Evolutionary conservation across 768 basidiomycete species (phyloP).

Genomic region (Trametes maxima): DNA sequence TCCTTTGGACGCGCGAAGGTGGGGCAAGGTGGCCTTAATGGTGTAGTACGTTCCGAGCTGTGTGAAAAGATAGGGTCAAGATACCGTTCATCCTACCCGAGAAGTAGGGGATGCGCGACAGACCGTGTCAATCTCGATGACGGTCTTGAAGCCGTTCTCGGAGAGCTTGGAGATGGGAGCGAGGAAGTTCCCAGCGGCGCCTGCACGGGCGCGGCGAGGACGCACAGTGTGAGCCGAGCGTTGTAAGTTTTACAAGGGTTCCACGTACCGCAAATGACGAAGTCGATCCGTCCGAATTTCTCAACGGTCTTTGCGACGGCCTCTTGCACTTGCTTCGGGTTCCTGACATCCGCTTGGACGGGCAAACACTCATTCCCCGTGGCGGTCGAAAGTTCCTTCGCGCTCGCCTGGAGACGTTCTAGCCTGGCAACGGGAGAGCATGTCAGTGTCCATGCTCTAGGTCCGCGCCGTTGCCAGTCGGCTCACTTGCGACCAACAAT

Average conservation of each 20-base stretch:
- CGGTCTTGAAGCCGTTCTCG: conserved; percentile 89
- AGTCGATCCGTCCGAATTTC: conserved; percentile 86
- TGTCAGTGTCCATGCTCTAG: not conserved
- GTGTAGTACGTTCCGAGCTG: conserved; percentile 94
- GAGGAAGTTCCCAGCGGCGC: conserved; percentile 96
- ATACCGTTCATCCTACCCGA: not conserved
- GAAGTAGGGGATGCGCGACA: conserved; percentile 21
- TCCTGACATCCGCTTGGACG: conserved; percentile 80
- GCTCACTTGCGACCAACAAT: conserved; percentile 89
- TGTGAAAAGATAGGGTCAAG: conserved; percentile 5
- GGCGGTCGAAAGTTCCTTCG: conserved; percentile 64
- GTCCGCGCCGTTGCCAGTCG: not conserved
- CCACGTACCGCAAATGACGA: conserved; percentile 85
- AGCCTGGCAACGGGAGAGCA: conserved; percentile 45
- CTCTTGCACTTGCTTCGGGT: conserved; percentile 66
- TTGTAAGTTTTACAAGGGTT: too few relatives aligned
- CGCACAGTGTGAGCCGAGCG: not conserved
- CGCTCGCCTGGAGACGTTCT: conserved; percentile 68
- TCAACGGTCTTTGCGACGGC: conserved; percentile 79
- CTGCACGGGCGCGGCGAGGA: conserved; percentile 40
- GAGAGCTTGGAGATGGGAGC: conserved; percentile 83
- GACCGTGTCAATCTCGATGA: conserved; percentile 92
- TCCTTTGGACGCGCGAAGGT: conserved; percentile 72
- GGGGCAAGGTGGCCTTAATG: conserved; percentile 84
- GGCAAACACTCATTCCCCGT: conserved; percentile 77